These are phyloP conservation scores for Gossypium gossypioides DNA, from an alignment of 441 rosid species.

Conservation along the genomic window DNA sequence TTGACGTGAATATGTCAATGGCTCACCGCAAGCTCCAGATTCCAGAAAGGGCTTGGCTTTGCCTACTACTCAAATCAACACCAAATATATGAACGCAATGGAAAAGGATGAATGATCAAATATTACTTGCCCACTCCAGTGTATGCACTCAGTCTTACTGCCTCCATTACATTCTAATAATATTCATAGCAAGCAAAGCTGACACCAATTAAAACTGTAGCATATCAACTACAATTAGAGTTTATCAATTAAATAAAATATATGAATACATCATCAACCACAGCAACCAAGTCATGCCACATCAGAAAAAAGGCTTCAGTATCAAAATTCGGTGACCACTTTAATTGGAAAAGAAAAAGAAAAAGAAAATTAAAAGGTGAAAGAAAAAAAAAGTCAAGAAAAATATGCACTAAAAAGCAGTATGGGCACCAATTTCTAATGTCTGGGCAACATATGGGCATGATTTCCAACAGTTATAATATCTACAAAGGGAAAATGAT, in stretches of 20 bases:
- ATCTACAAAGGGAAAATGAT: slow-evolving; percentile 48
- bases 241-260: slow-evolving; percentile 15
- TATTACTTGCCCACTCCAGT: background rate
- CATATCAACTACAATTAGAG: slow-evolving; percentile 20
- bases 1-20: background rate
- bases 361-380: slow-evolving; percentile 3
- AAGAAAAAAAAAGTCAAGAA: slow-evolving; percentile 10
- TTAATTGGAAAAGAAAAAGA: slow-evolving; percentile 13
- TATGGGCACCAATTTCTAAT: slow-evolving; percentile 27
- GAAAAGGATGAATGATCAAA: background rate
- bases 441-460: slow-evolving; percentile 30
- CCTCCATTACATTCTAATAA: background rate
- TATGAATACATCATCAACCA: slow-evolving; percentile 20
- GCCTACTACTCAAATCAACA: background rate
- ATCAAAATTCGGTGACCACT: slow-evolving; percentile 29
- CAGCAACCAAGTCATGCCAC: slow-evolving; percentile 24
- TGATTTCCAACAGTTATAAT: slow-evolving; percentile 44
- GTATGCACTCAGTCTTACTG: background rate
- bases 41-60: background rate
- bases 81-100: background rate
- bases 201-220: slow-evolving; percentile 6
- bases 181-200: slow-evolving; percentile 2
- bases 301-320: slow-evolving; percentile 11
- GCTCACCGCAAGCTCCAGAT: background rate
- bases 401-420: slow-evolving; percentile 32